These are phyloP conservation scores for Diplotaxis tenuifolia DNA, from an alignment of 345 rosid species.

Conservation along the genomic window DNA sequence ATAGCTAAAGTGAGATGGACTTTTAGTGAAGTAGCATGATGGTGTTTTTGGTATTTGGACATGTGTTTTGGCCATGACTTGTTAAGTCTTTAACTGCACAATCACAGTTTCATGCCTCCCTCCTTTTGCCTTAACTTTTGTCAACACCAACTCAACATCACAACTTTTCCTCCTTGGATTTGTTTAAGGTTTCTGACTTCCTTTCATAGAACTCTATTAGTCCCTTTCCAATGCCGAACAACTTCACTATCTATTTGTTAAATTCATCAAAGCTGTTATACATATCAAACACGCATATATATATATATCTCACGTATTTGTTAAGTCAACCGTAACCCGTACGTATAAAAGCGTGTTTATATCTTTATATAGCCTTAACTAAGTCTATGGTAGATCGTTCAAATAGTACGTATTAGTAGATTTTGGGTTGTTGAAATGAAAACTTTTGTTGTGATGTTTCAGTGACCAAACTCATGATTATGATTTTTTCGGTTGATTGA, in stretches of 20 bases:
- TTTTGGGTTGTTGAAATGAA: conserved; percentile 34
- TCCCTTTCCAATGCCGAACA: conserved; percentile 17
- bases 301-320: no score
- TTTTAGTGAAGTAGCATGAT: conserved; percentile 28
- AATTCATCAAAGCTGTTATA: not conserved
- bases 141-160: conserved; percentile 27
- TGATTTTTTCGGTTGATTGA: conserved; percentile 25
- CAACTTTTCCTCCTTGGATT: conserved; percentile 5
- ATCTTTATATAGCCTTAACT: not conserved
- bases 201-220: conserved; percentile 18
- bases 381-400: conserved; percentile 5
- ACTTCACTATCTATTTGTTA: conserved; percentile 16
- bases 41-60: conserved; percentile 33
- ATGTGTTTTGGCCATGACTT: conserved; percentile 37
- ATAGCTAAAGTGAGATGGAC: conserved; percentile 11
- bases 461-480: conserved; percentile 34
- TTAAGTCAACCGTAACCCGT: not conserved
- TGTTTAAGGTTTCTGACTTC: conserved; percentile 23
- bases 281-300: conserved; percentile 3
- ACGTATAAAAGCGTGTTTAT: not conserved
- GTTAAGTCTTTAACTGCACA: conserved; percentile 37
- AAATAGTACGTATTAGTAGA: not conserved
- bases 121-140: conserved; percentile 39
- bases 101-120: conserved; percentile 39
- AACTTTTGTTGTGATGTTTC: conserved; percentile 32